Percentiles rank a stretch among this genome's conserved stretches.
Conservation (phyloP, 768 basidiomycete genomes). For the Collybia mongolica region DNA sequence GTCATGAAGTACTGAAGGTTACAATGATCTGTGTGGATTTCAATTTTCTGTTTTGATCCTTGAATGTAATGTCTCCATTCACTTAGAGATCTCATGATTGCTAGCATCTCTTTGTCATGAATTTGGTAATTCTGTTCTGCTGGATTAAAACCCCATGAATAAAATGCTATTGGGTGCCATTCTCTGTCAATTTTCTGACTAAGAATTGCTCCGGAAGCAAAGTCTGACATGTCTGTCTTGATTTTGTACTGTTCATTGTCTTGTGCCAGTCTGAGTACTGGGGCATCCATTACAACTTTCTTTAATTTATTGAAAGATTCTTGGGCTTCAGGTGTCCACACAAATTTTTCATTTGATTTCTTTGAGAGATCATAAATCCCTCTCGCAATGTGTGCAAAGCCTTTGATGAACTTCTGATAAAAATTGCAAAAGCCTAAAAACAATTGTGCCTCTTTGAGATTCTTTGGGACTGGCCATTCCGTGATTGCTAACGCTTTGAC, state of each 20-base stretch:
- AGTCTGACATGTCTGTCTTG: constrained; percentile 29
- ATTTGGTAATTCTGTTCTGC: too few relatives aligned
- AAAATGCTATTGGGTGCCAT: constrained; percentile 38
- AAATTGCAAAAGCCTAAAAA: constrained; percentile 48
- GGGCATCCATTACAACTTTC: constrained; percentile 14
- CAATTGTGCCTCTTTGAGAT: too few relatives aligned
- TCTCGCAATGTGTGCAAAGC: constrained; percentile 30
- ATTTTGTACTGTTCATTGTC: constrained; percentile 14
- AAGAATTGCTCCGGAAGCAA: constrained; percentile 24
- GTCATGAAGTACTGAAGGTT: constrained; percentile 44
- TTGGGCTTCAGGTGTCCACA: constrained; percentile 13
- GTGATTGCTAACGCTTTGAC: too few relatives aligned
- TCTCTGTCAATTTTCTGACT: constrained; percentile 19
- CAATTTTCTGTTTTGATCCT: constrained; percentile 17
- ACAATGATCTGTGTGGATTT: constrained; percentile 33
- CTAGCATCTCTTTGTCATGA: constrained; percentile 50
- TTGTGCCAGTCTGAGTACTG: constrained; percentile 17
- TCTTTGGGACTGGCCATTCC: too few relatives aligned
- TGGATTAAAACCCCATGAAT: too few relatives aligned
- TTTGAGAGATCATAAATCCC: constrained; percentile 28
- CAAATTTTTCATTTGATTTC: constrained; percentile 19
- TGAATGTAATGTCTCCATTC: constrained; percentile 24
- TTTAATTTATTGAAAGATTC: constrained; percentile 28
- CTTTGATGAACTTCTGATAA: constrained; percentile 37
- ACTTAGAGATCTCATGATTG: constrained; percentile 31